These are phyloP conservation scores for Tetramitus jugosus DNA, from an alignment of 208 protist species.

Conservation along the genomic window DNA sequence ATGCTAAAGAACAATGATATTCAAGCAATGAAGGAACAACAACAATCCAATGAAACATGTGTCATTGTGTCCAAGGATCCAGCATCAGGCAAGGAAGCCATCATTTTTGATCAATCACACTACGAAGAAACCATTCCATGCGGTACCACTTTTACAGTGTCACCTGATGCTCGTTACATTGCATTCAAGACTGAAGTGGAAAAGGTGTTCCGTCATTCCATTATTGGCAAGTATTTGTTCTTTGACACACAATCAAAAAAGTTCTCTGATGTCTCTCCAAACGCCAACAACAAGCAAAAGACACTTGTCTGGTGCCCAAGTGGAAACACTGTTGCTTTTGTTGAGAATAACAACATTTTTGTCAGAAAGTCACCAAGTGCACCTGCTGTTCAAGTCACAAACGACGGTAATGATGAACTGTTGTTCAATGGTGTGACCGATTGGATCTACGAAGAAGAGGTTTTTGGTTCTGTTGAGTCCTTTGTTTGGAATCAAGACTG, in stretches of 20 bases:
- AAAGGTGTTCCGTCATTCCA: not conserved
- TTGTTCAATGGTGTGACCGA: constrained; percentile 24
- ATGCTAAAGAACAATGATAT: too few relatives aligned
- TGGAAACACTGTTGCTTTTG: not conserved
- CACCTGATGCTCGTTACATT: not conserved
- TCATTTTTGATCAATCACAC: too few relatives aligned
- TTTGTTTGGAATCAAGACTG: not conserved
- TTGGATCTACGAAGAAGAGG: constrained; percentile 28
- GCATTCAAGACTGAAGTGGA: not conserved
- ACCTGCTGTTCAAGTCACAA: not conserved
- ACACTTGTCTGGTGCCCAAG: not conserved
- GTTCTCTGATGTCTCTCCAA: not conserved
- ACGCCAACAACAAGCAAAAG: not conserved
- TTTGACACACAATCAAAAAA: not conserved
- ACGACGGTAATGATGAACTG: not conserved
- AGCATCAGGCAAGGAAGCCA: too few relatives aligned
- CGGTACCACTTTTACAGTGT: not conserved
- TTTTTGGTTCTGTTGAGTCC: not conserved
- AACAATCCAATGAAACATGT: too few relatives aligned
- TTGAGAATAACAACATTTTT: constrained; percentile 20
- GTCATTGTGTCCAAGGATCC: too few relatives aligned
- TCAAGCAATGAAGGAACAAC: too few relatives aligned
- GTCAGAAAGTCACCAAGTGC: not conserved
- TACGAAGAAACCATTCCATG: too few relatives aligned
- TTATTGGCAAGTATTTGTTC: not conserved